These are phyloP conservation scores for Simplicillium sp. DNA, from an alignment of 2,329 filamentous ascomycete genomes.

Conservation along the genomic window DNA sequence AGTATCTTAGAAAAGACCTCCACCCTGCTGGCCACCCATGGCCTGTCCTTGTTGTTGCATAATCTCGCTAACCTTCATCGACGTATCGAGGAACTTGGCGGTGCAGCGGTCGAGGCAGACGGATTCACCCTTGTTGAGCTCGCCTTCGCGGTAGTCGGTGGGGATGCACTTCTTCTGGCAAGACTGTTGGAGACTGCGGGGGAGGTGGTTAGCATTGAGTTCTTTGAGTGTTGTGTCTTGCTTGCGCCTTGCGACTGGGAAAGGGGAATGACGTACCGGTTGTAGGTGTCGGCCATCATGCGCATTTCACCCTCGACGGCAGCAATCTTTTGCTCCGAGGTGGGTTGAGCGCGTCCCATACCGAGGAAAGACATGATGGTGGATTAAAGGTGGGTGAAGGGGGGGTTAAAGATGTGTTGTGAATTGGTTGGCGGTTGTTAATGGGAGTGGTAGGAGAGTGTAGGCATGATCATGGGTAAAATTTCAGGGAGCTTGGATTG, in stretches of 20 bases:
- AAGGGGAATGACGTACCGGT: slow-evolving; percentile 53
- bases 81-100: slow-evolving; percentile 97
- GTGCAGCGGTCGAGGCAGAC: slow-evolving; percentile 98
- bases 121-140: slow-evolving; percentile 97
- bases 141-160: slow-evolving; percentile 83
- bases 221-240: neutral
- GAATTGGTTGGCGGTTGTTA: neutral
- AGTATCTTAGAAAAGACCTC: slow-evolving; percentile 29
- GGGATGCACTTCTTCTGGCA: slow-evolving; percentile 95
- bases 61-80: slow-evolving; percentile 94
- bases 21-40: slow-evolving; percentile 44
- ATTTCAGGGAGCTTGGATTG: neutral
- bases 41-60: slow-evolving; percentile 80
- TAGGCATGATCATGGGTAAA: neutral
- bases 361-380: slow-evolving; percentile 34
- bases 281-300: slow-evolving; percentile 96
- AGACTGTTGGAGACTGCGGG: slow-evolving; percentile 65
- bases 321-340: slow-evolving; percentile 94
- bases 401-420: slow-evolving; percentile 26
- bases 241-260: neutral
- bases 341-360: slow-evolving; percentile 64
- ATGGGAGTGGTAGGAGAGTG: neutral
- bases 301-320: slow-evolving; percentile 96
- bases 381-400: slow-evolving; percentile 24
- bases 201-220: neutral